Evolutionary conservation across 1,139 yeast genomes (phyloP), one percentile per base, ranked within the genome.

Genomic region (Debaryomyces coudertii): DNA sequence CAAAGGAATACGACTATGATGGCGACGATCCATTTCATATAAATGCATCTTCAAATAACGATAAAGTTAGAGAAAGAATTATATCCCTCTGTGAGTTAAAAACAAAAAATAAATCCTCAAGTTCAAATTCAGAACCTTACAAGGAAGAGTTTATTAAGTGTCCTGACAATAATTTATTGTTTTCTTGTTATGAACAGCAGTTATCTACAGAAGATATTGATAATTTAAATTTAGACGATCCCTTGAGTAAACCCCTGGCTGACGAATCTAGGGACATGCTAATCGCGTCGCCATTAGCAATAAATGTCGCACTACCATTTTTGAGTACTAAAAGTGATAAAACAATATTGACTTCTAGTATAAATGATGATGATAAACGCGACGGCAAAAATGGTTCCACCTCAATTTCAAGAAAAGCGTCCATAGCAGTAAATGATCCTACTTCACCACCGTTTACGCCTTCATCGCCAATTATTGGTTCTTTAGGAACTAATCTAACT

Each of bases 111-210:
- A 80, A 77, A 51, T 60, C 70, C 2, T 58, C 65, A 9, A 55
- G 51, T 25, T 55, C 67, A 3, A 70, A 54, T 18, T 40, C 53
- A 4, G 76, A 68, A 36, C 73, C 86, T n/a, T 80, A 80, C 54
- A 85, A 86, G 49, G 89, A 85, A 56, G 76, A 83, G 37, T 75
- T 85, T 1, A 74, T 79, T 30, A 79, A 77, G 47, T 80, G 87
- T 56, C 73, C 77, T 1, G 76, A 81, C 50, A 86, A 83, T 51
- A 84, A 85, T 55, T 62, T 85, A 42, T 61, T 85, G 33, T 80
- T 82, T 18, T 77, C 80, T 48, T 80, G 87, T 53, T 79, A 80
- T 52, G 79, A 79, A 42, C 61, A 64, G 0, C 65, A 60, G 36
- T 29, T 41, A 22, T 56, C 47, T 24, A 49, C 49, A 20, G 40